Percentiles rank a stretch among this genome's conserved stretches.
phyloP scores from a whole-genome alignment of 2,329 filamentous ascomycete genomes.

The Chaetothyriales sp. region DNA sequence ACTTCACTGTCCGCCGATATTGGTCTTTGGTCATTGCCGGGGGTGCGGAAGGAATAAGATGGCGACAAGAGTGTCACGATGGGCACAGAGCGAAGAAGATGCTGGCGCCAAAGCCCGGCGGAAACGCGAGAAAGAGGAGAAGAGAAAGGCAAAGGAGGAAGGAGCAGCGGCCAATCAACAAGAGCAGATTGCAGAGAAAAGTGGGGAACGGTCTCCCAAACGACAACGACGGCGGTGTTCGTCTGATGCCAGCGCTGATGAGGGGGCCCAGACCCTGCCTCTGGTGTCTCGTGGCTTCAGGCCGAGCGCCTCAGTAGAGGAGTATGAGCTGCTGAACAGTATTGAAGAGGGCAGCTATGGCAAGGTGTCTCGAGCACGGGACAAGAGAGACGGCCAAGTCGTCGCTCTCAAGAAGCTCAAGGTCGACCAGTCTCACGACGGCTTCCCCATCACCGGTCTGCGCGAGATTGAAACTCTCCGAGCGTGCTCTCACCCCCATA shows the following conservation, averaged over 20 bases:
- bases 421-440: conserved; percentile 59
- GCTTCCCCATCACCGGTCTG: conserved; percentile 80
- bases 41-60: not conserved
- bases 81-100: conserved; percentile 76
- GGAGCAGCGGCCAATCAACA: conserved; percentile 42
- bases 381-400: conserved; percentile 57
- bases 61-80: conserved; percentile 45
- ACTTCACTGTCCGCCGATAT: not conserved
- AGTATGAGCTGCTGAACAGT: conserved; percentile 84
- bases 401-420: conserved; percentile 92
- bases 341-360: conserved; percentile 97
- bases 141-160: conserved; percentile 67
- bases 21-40: not conserved
- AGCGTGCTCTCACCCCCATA: conserved; percentile 64
- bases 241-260: conserved; percentile 36
- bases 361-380: conserved; percentile 72
- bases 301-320: conserved; percentile 61
- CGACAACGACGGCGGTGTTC: conserved; percentile 32
- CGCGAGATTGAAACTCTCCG: conserved; percentile 86
- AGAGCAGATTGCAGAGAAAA: conserved; percentile 17
- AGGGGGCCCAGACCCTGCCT: conserved; percentile 46
- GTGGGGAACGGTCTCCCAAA: conserved; percentile 39
- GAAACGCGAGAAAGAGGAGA: conserved; percentile 66
- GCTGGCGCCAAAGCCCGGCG: conserved; percentile 53
- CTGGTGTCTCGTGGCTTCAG: conserved; percentile 57